Percentiles rank a stretch among this genome's conserved stretches.
Evolutionary conservation across 2,329 filamentous ascomycete genomes (phyloP).

Genomic region (Ceratocystis variospora): DNA sequence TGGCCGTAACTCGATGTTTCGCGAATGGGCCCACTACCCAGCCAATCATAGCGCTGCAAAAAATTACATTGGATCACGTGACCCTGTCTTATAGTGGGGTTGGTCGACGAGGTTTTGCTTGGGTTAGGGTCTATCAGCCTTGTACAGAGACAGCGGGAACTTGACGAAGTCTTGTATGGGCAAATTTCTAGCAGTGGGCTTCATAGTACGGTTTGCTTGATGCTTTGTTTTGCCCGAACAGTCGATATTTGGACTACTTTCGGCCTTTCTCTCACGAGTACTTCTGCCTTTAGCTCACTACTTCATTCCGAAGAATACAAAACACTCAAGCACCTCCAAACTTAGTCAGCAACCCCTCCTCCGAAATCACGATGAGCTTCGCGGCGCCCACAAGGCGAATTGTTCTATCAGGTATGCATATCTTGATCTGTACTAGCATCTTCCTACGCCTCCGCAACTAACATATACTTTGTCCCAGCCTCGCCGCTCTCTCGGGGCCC

Average conservation of each 20-base stretch:
- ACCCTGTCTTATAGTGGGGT: constrained; percentile 1
- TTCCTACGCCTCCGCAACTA: constrained; percentile 21
- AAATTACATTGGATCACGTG: constrained; percentile 8
- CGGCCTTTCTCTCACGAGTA: too few relatives aligned
- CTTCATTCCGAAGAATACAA: neutral
- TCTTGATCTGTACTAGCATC: neutral
- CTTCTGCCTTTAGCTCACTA: neutral
- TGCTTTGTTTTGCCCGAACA: neutral
- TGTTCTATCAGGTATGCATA: constrained; percentile 19
- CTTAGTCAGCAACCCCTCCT: neutral
- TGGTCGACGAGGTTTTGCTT: neutral
- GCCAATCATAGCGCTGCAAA: constrained; percentile 15
- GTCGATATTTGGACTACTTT: neutral
- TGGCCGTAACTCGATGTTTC: neutral
- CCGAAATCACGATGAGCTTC: constrained; percentile 20
- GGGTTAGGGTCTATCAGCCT: constrained; percentile 1
- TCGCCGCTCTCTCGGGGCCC: constrained; percentile 20
- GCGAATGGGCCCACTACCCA: neutral
- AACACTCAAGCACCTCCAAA: neutral
- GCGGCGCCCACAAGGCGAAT: constrained; percentile 21
- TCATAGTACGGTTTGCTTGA: neutral
- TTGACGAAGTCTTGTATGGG: constrained; percentile 6
- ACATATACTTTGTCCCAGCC: constrained; percentile 11
- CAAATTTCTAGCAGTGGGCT: neutral
- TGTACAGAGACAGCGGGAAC: neutral